phyloP scores from a whole-genome alignment of 202 grass and related monocot genomes.

The Elaeis oleifera region DNA sequence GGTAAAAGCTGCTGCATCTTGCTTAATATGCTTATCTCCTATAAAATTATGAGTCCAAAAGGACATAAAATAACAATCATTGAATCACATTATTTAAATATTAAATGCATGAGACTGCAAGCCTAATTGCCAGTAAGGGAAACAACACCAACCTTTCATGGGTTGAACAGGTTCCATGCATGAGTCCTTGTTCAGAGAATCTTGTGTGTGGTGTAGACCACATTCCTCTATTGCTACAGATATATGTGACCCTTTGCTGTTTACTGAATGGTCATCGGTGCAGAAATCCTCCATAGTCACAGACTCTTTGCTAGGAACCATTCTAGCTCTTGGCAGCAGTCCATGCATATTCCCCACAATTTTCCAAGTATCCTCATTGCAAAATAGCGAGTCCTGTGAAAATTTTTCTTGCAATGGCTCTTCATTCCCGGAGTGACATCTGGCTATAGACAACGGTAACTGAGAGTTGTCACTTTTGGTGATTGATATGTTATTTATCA shows the following conservation, averaged over 20 bases:
- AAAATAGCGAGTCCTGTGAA: conserved; percentile 37
- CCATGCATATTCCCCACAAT: conserved; percentile 28
- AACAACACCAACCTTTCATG: conserved; percentile 37
- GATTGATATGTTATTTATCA: conserved; percentile 26
- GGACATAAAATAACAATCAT: no score
- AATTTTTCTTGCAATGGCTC: conserved; percentile 43
- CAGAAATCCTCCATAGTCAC: conserved; percentile 55
- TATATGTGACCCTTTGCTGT: conserved; percentile 53
- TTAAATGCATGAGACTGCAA: no score
- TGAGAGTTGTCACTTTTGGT: conserved; percentile 28
- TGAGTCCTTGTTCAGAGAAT: conserved; percentile 29
- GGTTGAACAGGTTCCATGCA: conserved; percentile 34
- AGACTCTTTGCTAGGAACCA: conserved; percentile 67
- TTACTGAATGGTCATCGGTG: conserved; percentile 30
- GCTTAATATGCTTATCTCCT: conserved; percentile 62
- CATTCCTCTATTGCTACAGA: conserved; percentile 48
- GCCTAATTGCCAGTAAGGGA: no score
- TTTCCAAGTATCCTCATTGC: conserved; percentile 32
- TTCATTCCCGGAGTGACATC: conserved; percentile 28
- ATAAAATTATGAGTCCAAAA: not conserved
- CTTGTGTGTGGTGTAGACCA: conserved; percentile 21
- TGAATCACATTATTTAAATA: no score
- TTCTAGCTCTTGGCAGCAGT: conserved; percentile 62
- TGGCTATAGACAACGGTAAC: conserved; percentile 21
- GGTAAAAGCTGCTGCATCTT: conserved; percentile 51